Conservation (phyloP, 352 stramenopile species). For the Discostella stelligera region DNA sequence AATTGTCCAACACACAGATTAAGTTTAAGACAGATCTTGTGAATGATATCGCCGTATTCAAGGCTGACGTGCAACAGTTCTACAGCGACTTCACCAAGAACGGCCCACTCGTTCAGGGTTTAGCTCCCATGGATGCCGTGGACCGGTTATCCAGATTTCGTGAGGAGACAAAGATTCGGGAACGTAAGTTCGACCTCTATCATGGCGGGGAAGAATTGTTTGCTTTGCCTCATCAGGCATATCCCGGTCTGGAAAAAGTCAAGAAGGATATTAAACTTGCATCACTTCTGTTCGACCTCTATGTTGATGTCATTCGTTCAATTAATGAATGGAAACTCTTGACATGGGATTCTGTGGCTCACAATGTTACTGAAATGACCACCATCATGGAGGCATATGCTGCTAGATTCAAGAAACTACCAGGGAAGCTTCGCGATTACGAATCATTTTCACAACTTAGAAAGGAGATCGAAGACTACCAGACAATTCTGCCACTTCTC, state of each 20-base stretch:
- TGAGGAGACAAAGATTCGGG: constrained; percentile 95
- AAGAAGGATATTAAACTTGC: constrained; percentile 96
- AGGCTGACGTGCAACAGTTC: constrained; percentile 91
- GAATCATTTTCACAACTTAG: constrained; percentile 95
- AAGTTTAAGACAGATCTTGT: constrained; percentile 94
- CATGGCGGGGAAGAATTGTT: constrained; percentile 95
- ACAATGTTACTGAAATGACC: constrained; percentile 93
- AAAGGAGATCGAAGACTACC: constrained; percentile 97
- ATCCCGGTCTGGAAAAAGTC: constrained; percentile 94
- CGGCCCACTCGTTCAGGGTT: constrained; percentile 95
- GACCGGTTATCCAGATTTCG: constrained; percentile 96
- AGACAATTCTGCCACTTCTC: constrained; percentile 93
- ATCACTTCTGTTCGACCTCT: constrained; percentile 90
- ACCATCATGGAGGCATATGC: constrained; percentile 96
- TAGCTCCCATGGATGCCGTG: constrained; percentile 93
- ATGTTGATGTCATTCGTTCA: constrained; percentile 95
- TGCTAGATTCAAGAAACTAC: constrained; percentile 95
- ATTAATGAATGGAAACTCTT: constrained; percentile 97
- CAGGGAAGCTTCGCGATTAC: constrained; percentile 93
- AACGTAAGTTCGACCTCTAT: constrained; percentile 97
- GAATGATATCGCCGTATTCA: constrained; percentile 95
- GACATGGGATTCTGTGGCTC: constrained; percentile 91
- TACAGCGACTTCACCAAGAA: constrained; percentile 93
- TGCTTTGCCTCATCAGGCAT: constrained; percentile 92
- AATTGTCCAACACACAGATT: constrained; percentile 93